A percentile compares a stretch with the other conserved stretches of the same genome.
Conservation (phyloP, 2,329 filamentous ascomycete species). For the Akanthomyces dipterigenus region DNA sequence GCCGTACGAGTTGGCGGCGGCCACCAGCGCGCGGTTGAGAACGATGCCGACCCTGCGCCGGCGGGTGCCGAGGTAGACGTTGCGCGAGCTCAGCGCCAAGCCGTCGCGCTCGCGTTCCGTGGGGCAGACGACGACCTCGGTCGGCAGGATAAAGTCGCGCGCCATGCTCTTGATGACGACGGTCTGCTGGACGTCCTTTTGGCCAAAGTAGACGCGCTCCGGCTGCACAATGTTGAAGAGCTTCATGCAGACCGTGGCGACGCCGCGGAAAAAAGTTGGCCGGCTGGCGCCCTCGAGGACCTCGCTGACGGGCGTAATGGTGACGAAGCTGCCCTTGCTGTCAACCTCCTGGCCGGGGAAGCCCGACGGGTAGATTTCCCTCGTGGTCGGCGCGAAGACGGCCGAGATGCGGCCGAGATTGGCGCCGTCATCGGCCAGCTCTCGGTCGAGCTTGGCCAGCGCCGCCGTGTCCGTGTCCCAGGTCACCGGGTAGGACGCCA, state of each 20-base stretch:
- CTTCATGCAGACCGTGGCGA: conserved; percentile 95
- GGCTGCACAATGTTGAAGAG: conserved; percentile 46
- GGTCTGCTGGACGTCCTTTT: conserved; percentile 96
- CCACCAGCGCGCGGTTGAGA: conserved; percentile 60
- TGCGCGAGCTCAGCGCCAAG: conserved; percentile 84
- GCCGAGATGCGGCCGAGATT: conserved; percentile 67
- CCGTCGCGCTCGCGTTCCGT: conserved; percentile 76
- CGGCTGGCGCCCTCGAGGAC: conserved; percentile 78
- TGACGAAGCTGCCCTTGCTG: conserved; percentile 83
- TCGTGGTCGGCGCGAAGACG: conserved; percentile 78
- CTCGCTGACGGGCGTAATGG: conserved; percentile 75
- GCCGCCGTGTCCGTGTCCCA: conserved; percentile 71
- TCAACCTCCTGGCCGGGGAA: conserved; percentile 65
- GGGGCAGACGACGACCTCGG: conserved; percentile 63
- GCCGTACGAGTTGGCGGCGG: conserved; percentile 62
- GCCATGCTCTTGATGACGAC: conserved; percentile 84
- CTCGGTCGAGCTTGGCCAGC: conserved; percentile 61
- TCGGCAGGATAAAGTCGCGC: conserved; percentile 75
- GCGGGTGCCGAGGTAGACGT: conserved; percentile 80
- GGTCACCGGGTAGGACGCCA: conserved; percentile 82
- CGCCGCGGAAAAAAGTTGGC: conserved; percentile 93
- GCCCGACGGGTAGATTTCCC: conserved; percentile 81
- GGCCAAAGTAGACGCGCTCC: conserved; percentile 80
- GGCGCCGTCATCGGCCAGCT: conserved; percentile 56
- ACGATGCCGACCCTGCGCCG: conserved; percentile 67